Base-by-base conservation (phyloP, 768 basidiomycete genomes). In the Phylloporus sp. region DNA sequence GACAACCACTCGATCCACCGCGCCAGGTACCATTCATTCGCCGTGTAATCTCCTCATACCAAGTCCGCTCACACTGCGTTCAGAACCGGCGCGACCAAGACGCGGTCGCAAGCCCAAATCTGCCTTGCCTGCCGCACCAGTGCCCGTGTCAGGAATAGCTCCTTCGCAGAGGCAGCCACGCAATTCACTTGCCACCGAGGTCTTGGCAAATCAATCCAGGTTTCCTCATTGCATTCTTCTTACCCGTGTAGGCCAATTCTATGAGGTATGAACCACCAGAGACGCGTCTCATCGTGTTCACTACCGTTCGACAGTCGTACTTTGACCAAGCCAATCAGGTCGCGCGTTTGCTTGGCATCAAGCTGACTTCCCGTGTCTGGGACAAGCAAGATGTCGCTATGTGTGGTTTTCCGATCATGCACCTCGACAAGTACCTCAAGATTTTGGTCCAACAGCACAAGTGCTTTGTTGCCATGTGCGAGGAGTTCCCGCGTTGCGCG, bases 201-300 rank as follows among this genome's bases (percentile, higher is more conserved):
- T 97, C 28, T 74, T 80, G 55, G 69, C 78, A 23, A 92, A 97
- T 62, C 75, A 88, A 18, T 71, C 74, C 35, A 80, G 73, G 42
- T 97, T 92, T 63, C 88, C 95, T 20, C 88, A 94, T 59, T 95
- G 93, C 63, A 77, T 97, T 26, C 75, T 97, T 23, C 77, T 98
- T 16, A 97, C 94, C 8, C 82, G 91, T 47, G 93, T 97, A 11
- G 95, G 95, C 13, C 86, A 92, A 60, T 97, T 97, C 68, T 97
- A 95, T 64, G 95, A 97, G 80, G 95, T 91, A 65, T 35, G 72
- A 20, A 7, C 2, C 42, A 49, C 39, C 5, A 6, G 20, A 28
- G 45, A 36, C 40, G 42, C 49, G 45, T 47, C 39, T 20, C 11
- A 5, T 45, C 49, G 7, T 52, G 34, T 29, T 45, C 29, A 57